Conservation (phyloP, 1,284 basidiomycete genomes). For the Meripilus lineatus region DNA sequence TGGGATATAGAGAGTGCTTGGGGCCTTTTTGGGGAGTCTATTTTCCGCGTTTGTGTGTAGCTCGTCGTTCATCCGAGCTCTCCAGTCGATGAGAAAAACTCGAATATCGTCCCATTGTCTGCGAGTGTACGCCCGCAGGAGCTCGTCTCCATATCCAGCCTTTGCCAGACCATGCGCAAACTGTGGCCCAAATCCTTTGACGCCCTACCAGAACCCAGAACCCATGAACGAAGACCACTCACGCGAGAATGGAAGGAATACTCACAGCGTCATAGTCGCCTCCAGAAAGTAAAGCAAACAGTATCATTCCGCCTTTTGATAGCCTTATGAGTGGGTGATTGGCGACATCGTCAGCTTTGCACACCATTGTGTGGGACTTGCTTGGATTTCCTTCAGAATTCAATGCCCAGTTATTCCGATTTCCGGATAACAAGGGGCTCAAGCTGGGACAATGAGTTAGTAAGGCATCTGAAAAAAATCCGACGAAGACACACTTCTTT, state of each 20-base stretch:
- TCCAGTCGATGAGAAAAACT: conserved; percentile 35
- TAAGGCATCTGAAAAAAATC: neutral
- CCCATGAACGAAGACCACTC: neutral
- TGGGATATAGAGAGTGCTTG: conserved; percentile 29
- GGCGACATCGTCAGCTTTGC: conserved; percentile 32
- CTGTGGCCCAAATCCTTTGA: conserved; percentile 30
- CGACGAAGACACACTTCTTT: conserved; percentile 30
- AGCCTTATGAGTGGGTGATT: conserved; percentile 34
- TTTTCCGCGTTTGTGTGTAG: conserved; percentile 42
- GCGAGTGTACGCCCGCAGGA: conserved; percentile 35
- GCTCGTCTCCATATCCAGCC: conserved; percentile 38
- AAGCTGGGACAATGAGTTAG: conserved; percentile 27
- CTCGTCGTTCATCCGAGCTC: conserved; percentile 39
- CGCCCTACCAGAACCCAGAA: conserved; percentile 32
- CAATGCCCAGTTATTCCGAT: conserved; percentile 32
- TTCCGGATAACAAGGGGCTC: conserved; percentile 41
- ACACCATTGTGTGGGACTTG: conserved; percentile 39
- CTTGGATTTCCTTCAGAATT: conserved; percentile 35
- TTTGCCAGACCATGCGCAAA: conserved; percentile 34
- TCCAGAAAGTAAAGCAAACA: conserved; percentile 60
- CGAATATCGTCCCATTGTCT: conserved; percentile 19
- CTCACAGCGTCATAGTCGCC: conserved; percentile 59
- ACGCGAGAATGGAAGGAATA: conserved; percentile 8
- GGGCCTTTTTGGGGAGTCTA: conserved; percentile 31
- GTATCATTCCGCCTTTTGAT: conserved; percentile 49